A percentile compares a stretch with the other conserved stretches of the same genome.
These are phyloP conservation scores for Colletotrichum orbiculare DNA, from an alignment of 2,329 filamentous ascomycete species.

Conservation along the genomic window DNA sequence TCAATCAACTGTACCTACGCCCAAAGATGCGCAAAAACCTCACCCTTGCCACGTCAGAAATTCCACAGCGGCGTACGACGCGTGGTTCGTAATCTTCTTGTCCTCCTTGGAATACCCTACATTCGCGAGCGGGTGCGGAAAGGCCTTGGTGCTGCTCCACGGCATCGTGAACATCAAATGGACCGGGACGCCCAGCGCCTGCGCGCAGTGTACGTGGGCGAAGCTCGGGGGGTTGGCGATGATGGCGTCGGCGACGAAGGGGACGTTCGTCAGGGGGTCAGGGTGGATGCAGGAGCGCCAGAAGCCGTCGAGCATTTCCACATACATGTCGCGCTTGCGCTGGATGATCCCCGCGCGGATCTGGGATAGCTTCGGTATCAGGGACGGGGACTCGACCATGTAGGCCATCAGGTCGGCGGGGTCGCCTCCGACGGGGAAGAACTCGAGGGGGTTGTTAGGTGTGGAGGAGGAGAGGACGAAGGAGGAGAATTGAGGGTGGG, in stretches of 20 bases:
- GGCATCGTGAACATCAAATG: conserved; percentile 73
- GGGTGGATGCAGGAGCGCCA: conserved; percentile 39
- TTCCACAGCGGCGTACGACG: conserved; percentile 78
- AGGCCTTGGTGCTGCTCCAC: conserved; percentile 78
- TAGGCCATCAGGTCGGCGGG: conserved; percentile 54
- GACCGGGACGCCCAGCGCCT: conserved; percentile 55
- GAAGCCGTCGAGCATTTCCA: conserved; percentile 41
- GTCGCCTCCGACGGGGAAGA: conserved; percentile 65
- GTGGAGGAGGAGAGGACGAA: conserved; percentile 52
- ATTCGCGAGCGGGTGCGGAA: conserved; percentile 79
- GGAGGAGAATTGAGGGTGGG: conserved; percentile 58
- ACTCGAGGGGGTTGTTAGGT: conserved; percentile 54
- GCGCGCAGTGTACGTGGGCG: conserved; percentile 59
- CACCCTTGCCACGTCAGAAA: conserved; percentile 81
- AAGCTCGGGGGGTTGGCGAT: conserved; percentile 63
- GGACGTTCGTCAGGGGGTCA: conserved; percentile 38
- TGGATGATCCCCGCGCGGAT: conserved; percentile 42
- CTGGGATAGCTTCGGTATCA: conserved; percentile 42
- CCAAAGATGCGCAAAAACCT: background rate
- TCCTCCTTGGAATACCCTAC: conserved; percentile 63
- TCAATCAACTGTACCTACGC: background rate
- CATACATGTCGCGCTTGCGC: conserved; percentile 40
- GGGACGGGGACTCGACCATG: conserved; percentile 44
- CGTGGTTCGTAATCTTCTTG: conserved; percentile 72
- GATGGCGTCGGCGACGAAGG: conserved; percentile 61